Evolutionary conservation across 75 land plant species (phyloP).

Genomic region (Sequoiadendron giganteum): DNA sequence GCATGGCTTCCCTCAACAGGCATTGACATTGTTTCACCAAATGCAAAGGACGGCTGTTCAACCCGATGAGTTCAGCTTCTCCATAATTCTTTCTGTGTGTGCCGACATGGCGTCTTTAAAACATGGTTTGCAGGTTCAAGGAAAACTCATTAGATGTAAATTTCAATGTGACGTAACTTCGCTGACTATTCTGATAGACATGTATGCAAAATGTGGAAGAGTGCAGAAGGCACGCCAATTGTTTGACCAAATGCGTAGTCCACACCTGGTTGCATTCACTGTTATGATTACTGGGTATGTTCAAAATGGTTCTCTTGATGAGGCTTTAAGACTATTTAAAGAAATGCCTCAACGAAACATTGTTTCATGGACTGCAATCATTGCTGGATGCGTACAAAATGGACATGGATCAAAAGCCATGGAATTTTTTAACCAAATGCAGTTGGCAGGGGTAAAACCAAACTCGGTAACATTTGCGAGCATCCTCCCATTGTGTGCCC

Average conservation of each 20-base stretch:
- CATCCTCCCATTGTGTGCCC: neutral
- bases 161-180: neutral
- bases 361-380: constrained; percentile 3
- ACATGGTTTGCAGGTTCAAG: constrained; percentile 24
- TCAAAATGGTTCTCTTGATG: neutral
- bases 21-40: constrained; percentile 16
- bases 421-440: constrained; percentile 9
- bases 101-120: constrained; percentile 5
- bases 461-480: neutral
- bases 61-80: constrained; percentile 28
- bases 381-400: constrained; percentile 5
- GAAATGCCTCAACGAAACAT: constrained; percentile 15
- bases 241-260: constrained; percentile 34
- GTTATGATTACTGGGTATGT: constrained; percentile 32
- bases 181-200: constrained; percentile 20
- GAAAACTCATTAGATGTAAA: constrained; percentile 5
- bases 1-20: constrained; percentile 38
- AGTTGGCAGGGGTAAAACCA: neutral
- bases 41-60: neutral
- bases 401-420: neutral
- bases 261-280: constrained; percentile 31
- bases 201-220: constrained; percentile 35
- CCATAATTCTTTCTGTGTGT: constrained; percentile 25
- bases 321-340: constrained; percentile 4
- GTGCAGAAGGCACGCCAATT: constrained; percentile 15